Evolutionary conservation across 176 grass and related monocot genomes (phyloP), one percentile per base, ranked within the genome.

Genomic region (Tillandsia leiboldiana): DNA sequence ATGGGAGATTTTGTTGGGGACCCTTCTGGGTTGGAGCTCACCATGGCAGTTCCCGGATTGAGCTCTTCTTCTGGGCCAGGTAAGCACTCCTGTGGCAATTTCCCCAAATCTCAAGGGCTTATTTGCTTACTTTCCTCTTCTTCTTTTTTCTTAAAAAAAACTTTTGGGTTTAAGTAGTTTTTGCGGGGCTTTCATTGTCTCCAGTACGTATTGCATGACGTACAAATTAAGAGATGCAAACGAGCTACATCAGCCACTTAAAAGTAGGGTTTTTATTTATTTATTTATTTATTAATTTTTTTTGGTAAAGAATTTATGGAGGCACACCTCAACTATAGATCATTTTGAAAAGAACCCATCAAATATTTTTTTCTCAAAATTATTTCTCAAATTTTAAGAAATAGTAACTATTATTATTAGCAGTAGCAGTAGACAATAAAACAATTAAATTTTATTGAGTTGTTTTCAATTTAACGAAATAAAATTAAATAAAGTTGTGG

Each of bases 41-140:
- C 94, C 94, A 99, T 99, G 50, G 94, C 89, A 57, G 84, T 99
- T 42, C 87, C 89, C 49, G 89, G 89, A 14, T 81, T 93, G 57
- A 86, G 61, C 82, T 90, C 89, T 63, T 90, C 88, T 54, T 87
- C 87, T 70, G 83, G 85, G 65, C 91, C 91, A 51, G 91, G 91
- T 96, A 90, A 73, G 23, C 75, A 42, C 33, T 7, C 3, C 20
- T 24, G 1, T 72, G 23, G 51, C 15, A 22, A 18, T 26, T 22
- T 26, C 48, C 47, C 27, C n/a, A 18, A 27, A 3, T 24, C 62
- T 14, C 57, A 56, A 26, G 14, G 48, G 29, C 51, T 1, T 47
- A 64, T 63, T 15, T 33, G 28, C 50, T 49, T 48, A 47, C 54
- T 58, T 77, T 24, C 69, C 22, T 17, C 5, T 77, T 77, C 28